These are phyloP conservation scores for Termitomyces sp. DNA, from an alignment of 768 basidiomycete species.

Conservation along the genomic window DNA sequence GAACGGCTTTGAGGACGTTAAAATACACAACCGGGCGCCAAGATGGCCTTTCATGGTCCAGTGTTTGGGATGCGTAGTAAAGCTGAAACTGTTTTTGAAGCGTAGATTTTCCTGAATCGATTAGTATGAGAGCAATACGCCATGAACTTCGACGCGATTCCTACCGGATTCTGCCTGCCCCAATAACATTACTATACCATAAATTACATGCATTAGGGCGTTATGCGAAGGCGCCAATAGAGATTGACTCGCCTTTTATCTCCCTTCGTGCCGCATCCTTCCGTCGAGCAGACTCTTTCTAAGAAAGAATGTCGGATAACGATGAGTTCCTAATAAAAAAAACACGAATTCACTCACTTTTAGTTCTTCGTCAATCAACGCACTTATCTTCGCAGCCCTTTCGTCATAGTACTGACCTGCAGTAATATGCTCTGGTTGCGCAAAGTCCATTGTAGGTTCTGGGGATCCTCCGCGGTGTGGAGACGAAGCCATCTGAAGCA, in stretches of 20 bases:
- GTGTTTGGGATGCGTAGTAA: slow-evolving; percentile 67
- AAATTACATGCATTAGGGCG: not conserved
- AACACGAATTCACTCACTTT: slow-evolving; percentile 32
- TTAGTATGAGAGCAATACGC: not conserved
- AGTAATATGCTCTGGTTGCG: slow-evolving; percentile 12
- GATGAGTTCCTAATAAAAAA: not conserved
- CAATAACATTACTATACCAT: slow-evolving; percentile 59
- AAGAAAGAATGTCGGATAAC: slow-evolving; percentile 2
- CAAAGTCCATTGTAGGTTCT: slow-evolving; percentile 14
- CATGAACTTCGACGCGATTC: not conserved
- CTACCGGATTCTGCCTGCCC: slow-evolving; percentile 73
- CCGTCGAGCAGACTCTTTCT: slow-evolving; percentile 50
- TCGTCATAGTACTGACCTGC: slow-evolving; percentile 31
- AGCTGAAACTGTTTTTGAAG: slow-evolving; percentile 85
- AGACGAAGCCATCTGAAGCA: slow-evolving; percentile 12
- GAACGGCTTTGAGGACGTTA: slow-evolving; percentile 79
- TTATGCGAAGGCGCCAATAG: not conserved
- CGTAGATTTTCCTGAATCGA: slow-evolving; percentile 67
- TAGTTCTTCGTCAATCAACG: slow-evolving; percentile 56
- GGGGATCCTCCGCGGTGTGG: slow-evolving; percentile 9
- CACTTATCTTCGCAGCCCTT: slow-evolving; percentile 46
- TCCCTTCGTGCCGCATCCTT: slow-evolving; percentile 39
- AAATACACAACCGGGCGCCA: slow-evolving; percentile 84
- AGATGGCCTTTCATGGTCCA: slow-evolving; percentile 68
- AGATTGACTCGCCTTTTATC: slow-evolving; percentile 47